A percentile compares a stretch with the other conserved stretches of the same genome.
These are phyloP conservation scores for Phytophthora hibernalis DNA, from an alignment of 352 stramenopile species.

Conservation along the genomic window DNA sequence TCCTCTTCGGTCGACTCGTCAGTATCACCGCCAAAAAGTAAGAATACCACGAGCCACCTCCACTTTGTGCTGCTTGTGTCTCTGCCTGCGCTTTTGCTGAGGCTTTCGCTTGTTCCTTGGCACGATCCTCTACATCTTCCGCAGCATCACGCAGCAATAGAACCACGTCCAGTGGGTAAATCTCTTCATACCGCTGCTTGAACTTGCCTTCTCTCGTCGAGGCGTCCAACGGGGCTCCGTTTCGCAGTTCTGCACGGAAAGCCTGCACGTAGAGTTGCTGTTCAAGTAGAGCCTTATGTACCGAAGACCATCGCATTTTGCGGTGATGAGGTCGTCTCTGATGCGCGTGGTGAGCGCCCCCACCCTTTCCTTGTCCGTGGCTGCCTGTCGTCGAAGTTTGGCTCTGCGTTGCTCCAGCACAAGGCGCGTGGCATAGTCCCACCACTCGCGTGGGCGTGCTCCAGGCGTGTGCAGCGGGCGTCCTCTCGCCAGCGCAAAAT, in stretches of 20 bases:
- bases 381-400: conserved; percentile 26
- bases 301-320: conserved; percentile 66
- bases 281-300: conserved; percentile 61
- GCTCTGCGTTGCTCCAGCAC: conserved; percentile 48
- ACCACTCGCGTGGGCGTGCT: conserved; percentile 66
- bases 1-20: conserved; percentile 32
- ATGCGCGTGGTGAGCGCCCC: conserved; percentile 2
- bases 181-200: conserved; percentile 59
- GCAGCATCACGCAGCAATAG: conserved; percentile 66
- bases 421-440: conserved; percentile 73
- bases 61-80: conserved; percentile 26
- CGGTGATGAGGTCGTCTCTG: conserved; percentile 25
- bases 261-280: conserved; percentile 67
- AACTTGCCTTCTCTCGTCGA: conserved; percentile 52
- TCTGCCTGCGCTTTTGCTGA: conserved; percentile 29
- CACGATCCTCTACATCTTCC: conserved; percentile 62
- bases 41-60: conserved; percentile 72
- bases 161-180: conserved; percentile 76
- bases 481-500: conserved; percentile 68
- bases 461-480: conserved; percentile 58
- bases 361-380: conserved; percentile 1
- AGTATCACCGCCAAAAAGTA: conserved; percentile 76
- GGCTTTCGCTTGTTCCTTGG: conserved; percentile 38
- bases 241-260: conserved; percentile 61
- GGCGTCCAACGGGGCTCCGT: conserved; percentile 42